Evolutionary conservation across 2,329 filamentous ascomycete species (phyloP).

Genomic region (Stenocarpella maydis): DNA sequence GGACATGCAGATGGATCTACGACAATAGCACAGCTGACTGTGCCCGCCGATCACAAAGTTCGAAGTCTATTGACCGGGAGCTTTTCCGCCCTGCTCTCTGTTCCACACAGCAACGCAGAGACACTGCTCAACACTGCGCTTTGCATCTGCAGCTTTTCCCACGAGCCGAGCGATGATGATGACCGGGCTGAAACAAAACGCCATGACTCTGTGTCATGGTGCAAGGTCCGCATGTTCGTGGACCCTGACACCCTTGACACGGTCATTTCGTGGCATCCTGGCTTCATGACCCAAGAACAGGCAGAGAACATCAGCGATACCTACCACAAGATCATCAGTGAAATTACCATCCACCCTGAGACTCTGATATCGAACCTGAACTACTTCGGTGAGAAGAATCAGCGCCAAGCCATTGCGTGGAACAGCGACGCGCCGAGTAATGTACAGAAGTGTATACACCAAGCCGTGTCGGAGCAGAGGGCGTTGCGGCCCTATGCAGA

Average conservation of each 20-base stretch:
- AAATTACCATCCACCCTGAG: neutral
- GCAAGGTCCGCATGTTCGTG: slow-evolving; percentile 7
- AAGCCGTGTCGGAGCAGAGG: neutral
- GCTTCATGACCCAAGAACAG: slow-evolving; percentile 1
- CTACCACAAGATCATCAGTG: neutral
- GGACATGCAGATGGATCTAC: neutral
- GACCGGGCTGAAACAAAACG: neutral
- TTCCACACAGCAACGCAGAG: neutral
- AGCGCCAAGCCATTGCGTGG: neutral
- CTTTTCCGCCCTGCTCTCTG: slow-evolving; percentile 4
- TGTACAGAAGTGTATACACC: slow-evolving; percentile 3
- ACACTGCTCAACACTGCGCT: slow-evolving; percentile 1
- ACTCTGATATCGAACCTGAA: neutral
- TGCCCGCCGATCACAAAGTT: neutral
- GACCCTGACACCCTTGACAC: neutral
- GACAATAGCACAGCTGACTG: neutral
- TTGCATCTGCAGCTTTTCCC: neutral
- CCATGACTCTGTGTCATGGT: neutral
- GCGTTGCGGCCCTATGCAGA: neutral
- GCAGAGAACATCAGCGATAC: slow-evolving; percentile 1
- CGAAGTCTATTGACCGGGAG: neutral
- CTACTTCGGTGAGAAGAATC: neutral
- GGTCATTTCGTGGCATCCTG: neutral
- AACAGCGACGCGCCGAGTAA: neutral
- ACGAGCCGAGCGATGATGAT: slow-evolving; percentile 2